phyloP scores from a whole-genome alignment of 2,329 filamentous ascomycete genomes.

The Zymoseptoria passerinii region DNA sequence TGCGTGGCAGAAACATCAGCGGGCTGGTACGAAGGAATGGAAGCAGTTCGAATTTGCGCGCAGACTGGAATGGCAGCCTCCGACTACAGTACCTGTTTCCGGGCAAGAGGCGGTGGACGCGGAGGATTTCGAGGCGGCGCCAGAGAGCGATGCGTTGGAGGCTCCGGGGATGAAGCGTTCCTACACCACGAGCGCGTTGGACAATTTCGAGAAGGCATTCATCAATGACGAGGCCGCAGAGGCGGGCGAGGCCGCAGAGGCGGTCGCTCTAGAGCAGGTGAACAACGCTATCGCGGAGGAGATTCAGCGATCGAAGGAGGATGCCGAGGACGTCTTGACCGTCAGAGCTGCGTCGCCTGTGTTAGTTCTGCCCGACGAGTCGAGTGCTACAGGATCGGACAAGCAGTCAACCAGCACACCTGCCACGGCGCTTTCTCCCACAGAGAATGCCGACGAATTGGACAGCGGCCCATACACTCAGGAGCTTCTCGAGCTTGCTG shows the following conservation, averaged over 20 bases:
- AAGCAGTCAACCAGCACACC: constrained; percentile 16
- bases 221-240: constrained; percentile 41
- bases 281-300: constrained; percentile 78
- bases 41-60: constrained; percentile 83
- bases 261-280: constrained; percentile 65
- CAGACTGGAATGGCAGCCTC: constrained; percentile 77
- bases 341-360: constrained; percentile 13
- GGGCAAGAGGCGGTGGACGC: constrained; percentile 30
- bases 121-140: constrained; percentile 32
- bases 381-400: constrained; percentile 12
- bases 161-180: constrained; percentile 37
- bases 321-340: constrained; percentile 31
- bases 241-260: constrained; percentile 39
- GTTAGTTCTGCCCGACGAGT: constrained; percentile 7
- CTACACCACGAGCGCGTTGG: constrained; percentile 48
- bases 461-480: constrained; percentile 63
- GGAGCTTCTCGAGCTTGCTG: constrained; percentile 66
- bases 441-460: constrained; percentile 30
- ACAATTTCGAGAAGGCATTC: constrained; percentile 50
- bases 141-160: constrained; percentile 13
- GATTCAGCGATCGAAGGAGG: constrained; percentile 53
- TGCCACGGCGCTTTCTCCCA: constrained; percentile 21
- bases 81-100: constrained; percentile 32
- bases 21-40: constrained; percentile 72
- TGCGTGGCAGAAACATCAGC: constrained; percentile 73